phyloP scores from a whole-genome alignment of 2,329 filamentous ascomycete genomes.

The Arthroderma sp. region DNA sequence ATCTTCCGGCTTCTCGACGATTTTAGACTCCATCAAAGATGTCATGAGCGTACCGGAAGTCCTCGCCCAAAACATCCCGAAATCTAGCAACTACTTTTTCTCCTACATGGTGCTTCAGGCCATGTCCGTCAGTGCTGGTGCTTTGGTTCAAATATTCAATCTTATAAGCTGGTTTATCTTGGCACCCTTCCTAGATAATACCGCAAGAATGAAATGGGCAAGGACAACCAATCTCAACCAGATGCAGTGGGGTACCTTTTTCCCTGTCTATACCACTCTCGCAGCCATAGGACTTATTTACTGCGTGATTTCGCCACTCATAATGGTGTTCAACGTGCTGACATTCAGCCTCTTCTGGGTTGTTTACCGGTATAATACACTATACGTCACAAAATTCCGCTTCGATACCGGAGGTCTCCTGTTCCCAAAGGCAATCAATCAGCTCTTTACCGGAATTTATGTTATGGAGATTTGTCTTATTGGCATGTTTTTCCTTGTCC shows the following conservation, averaged over 20 bases:
- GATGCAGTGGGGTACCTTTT: constrained; percentile 84
- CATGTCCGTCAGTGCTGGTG: constrained; percentile 78
- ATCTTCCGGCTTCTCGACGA: constrained; percentile 57
- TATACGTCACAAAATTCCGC: constrained; percentile 83
- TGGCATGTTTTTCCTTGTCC: constrained; percentile 73
- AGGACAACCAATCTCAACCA: constrained; percentile 66
- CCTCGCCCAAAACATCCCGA: constrained; percentile 68
- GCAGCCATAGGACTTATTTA: constrained; percentile 84
- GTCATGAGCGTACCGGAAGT: constrained; percentile 58
- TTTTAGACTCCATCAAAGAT: constrained; percentile 50
- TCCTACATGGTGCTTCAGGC: constrained; percentile 96
- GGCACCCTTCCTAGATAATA: constrained; percentile 70
- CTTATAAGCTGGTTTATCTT: constrained; percentile 71
- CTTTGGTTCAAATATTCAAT: constrained; percentile 68
- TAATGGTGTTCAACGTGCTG: constrained; percentile 83
- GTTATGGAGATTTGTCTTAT: constrained; percentile 86
- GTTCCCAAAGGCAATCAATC: constrained; percentile 86
- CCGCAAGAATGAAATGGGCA: constrained; percentile 67
- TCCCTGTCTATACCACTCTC: constrained; percentile 92
- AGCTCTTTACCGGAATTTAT: constrained; percentile 88
- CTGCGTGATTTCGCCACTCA: constrained; percentile 75
- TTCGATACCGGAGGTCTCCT: constrained; percentile 85
- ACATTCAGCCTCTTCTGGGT: constrained; percentile 88
- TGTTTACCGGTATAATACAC: constrained; percentile 89
- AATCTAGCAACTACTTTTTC: constrained; percentile 92